Percentiles rank a stretch among this genome's conserved stretches.
Conservation (phyloP, 2,329 filamentous ascomycete species). For the Epichloe sp. region DNA sequence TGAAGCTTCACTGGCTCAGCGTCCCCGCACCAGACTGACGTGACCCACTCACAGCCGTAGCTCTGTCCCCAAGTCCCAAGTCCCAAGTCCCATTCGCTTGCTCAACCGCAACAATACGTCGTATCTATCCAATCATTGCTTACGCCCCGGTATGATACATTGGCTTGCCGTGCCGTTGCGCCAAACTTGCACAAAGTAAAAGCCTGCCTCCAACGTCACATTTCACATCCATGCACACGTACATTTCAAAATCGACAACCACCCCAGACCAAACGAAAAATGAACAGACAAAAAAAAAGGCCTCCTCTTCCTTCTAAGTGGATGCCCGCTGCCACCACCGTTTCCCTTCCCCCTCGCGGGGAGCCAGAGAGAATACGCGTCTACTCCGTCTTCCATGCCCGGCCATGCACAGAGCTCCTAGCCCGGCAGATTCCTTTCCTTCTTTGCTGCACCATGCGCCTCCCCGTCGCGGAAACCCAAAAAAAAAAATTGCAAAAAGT, state of each 20-base stretch:
- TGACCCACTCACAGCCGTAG: neutral
- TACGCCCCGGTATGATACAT: neutral
- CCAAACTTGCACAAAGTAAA: neutral
- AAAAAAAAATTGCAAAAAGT: neutral
- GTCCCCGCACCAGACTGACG: neutral
- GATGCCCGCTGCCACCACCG: neutral
- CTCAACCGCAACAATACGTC: too few relatives aligned
- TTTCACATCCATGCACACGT: neutral
- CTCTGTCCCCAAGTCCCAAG: neutral
- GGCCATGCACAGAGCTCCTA: neutral
- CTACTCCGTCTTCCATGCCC: constrained; percentile 1
- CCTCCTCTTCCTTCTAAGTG: neutral
- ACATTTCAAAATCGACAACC: neutral
- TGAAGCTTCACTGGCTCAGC: too few relatives aligned
- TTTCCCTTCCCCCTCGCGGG: neutral
- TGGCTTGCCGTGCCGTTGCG: neutral
- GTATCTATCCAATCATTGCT: neutral
- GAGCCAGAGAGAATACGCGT: neutral
- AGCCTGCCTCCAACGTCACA: neutral
- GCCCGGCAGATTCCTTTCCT: neutral
- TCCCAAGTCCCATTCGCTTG: neutral
- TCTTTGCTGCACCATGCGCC: neutral
- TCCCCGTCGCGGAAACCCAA: neutral
- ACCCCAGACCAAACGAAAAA: neutral
- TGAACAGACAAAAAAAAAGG: neutral